Conservation (phyloP, 75 land plant genomes). For the Cupressus sempervirens region DNA sequence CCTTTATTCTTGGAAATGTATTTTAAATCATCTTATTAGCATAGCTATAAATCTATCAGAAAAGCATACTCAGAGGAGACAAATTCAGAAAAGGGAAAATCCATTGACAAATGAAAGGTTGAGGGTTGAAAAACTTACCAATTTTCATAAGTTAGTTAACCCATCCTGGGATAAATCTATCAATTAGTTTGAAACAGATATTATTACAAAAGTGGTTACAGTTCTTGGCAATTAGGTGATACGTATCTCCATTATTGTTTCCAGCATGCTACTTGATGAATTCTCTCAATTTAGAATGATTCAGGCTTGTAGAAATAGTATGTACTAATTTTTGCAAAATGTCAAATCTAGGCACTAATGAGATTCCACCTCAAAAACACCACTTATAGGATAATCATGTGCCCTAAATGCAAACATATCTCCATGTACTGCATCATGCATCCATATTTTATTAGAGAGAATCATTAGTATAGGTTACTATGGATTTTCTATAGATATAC, state of each 20-base stretch:
- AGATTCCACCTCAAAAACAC: conserved; percentile 93
- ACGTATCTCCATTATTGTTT: conserved; percentile 78
- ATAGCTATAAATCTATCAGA: neutral
- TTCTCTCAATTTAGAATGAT: conserved; percentile 59
- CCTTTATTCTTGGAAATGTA: neutral
- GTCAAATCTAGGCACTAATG: conserved; percentile 86
- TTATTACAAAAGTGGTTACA: conserved; percentile 95
- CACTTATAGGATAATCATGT: conserved; percentile 84
- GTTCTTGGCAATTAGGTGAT: conserved; percentile 86
- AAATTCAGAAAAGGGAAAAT: too few relatives aligned
- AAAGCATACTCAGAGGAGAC: neutral
- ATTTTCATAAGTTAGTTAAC: conserved; percentile 85
- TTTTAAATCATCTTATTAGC: neutral
- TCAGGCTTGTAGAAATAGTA: conserved; percentile 67
- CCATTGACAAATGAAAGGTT: too few relatives aligned
- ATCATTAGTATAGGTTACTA: neutral
- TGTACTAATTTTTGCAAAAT: conserved; percentile 62
- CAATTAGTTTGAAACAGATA: conserved; percentile 61
- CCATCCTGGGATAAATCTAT: conserved; percentile 76
- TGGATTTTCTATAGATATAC: neutral
- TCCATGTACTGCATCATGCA: conserved; percentile 65
- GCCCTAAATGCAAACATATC: conserved; percentile 89
- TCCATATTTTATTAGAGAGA: conserved; percentile 1
- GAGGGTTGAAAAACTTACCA: conserved; percentile 33
- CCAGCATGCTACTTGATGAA: conserved; percentile 72